Evolutionary conservation across 1,284 basidiomycete species (phyloP), one percentile per base, ranked within the genome.

Genomic region (Puccinia triticina): DNA sequence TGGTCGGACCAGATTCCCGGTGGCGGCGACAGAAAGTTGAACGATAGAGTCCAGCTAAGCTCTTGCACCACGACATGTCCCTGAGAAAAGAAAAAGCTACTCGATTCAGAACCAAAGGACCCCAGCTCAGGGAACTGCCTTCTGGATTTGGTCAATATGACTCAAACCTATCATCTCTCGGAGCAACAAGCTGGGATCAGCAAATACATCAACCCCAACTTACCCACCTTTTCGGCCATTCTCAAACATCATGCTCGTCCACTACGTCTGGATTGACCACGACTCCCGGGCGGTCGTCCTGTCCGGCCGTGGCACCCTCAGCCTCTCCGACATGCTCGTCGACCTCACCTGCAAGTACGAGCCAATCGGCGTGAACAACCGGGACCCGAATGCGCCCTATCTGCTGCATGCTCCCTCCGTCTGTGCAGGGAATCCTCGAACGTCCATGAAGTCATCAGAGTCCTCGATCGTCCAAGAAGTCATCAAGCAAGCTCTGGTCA

Each of bases 301-400:
- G 84, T 88, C 89, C 18, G 89, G 89, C 83, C 87, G 89, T 16
- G 89, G 89, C 7, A 89, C 89, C 1, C 86, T 90, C 50, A 87
- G 84, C 29, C 85, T 90, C 0, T 88, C 88, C 18, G 89, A 90
- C 84, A 87, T 90, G 18, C 87, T 90, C 26, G 88, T 89, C 59
- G 89, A 90, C 83, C 86, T 90, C 4, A 89, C 88, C 0, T 89
- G 89, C 85, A 87, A 87, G 48, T 89, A 89, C 84, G 87, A 87
- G 83, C 84, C 86, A 1, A 88, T 89, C 67, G 76, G 83, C 1
- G 85, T 89, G 10, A 87, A 87, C 2, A 87, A 87, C 34, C 89
- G 86, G 3, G 85, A 88, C 66, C 86, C 87, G 0, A 82, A 86
- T 18, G 88, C 83, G 2, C 83, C 84, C 0, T 89, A 89, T 85